Evolutionary conservation across 1,139 yeast genomes (phyloP).

Genomic region (Suhomyces wounanorum): DNA sequence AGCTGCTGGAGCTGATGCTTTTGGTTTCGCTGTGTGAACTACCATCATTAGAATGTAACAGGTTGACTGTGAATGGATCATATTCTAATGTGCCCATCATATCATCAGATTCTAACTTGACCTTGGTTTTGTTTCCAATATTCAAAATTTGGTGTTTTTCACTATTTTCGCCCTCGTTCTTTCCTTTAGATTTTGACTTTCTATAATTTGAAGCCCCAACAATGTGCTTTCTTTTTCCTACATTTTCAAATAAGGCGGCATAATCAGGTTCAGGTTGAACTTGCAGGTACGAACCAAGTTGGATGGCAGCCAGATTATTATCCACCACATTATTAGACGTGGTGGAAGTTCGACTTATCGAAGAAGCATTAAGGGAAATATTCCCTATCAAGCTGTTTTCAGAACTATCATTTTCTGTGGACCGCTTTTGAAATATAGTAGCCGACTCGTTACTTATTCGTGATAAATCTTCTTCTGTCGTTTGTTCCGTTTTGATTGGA

Average conservation of each 20-base stretch:
- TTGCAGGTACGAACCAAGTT: conserved; percentile 13
- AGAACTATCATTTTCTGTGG: conserved; percentile 17
- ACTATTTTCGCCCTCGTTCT: conserved; percentile 13
- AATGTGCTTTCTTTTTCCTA: conserved; percentile 44
- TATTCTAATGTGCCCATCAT: background rate
- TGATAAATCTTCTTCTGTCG: conserved; percentile 11
- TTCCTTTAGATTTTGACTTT: conserved; percentile 25
- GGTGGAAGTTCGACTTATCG: conserved; percentile 28
- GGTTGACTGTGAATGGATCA: background rate
- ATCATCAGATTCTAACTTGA: conserved; percentile 5
- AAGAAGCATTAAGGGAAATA: conserved; percentile 19
- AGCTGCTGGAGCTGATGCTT: conserved; percentile 15
- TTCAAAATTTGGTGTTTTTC: conserved; percentile 10
- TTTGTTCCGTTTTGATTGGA: conserved; percentile 27
- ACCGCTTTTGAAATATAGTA: conserved; percentile 1
- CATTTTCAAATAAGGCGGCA: conserved; percentile 48
- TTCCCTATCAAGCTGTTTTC: conserved; percentile 18
- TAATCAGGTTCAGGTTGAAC: conserved; percentile 40
- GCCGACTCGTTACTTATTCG: conserved; percentile 8
- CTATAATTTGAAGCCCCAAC: conserved; percentile 27
- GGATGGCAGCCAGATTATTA: conserved; percentile 16
- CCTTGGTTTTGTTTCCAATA: conserved; percentile 8
- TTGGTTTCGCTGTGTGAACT: conserved; percentile 14
- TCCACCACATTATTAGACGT: conserved; percentile 20
- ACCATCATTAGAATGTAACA: conserved; percentile 8